A percentile compares a stretch with the other conserved stretches of the same genome.
phyloP scores from a whole-genome alignment of 306 rosid genomes.

The Castanospermum australe region DNA sequence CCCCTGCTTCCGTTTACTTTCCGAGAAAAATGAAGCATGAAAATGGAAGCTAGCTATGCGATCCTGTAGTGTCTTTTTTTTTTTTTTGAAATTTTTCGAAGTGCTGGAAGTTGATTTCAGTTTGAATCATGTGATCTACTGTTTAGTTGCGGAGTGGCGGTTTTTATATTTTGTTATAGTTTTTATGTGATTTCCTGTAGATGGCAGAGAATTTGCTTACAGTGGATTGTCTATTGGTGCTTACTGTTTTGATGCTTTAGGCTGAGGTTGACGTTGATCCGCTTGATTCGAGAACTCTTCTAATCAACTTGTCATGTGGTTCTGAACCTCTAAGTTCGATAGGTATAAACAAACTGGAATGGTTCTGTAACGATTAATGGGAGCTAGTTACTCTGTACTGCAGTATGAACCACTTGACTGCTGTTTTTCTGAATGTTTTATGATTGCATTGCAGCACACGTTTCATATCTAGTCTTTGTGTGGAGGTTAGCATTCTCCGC shows the following conservation, averaged over 20 bases:
- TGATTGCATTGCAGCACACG: neutral
- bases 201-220: neutral
- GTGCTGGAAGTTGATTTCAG: neutral
- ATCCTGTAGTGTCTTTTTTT: neutral
- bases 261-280: slow-evolving; percentile 20
- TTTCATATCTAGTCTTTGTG: neutral
- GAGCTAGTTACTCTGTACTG: neutral
- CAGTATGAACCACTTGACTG: neutral
- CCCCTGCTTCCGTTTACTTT: neutral
- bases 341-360: neutral
- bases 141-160: neutral
- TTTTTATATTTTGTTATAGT: neutral
- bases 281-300: neutral
- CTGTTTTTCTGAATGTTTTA: neutral
- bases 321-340: neutral
- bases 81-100: neutral
- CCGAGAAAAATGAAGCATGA: neutral
- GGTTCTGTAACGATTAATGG: neutral
- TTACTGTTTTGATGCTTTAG: slow-evolving; percentile 6
- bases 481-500: neutral
- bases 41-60: neutral
- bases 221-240: slow-evolving; percentile 7
- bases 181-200: neutral
- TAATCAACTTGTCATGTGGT: neutral
- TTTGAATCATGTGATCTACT: slow-evolving; percentile 14